These are phyloP conservation scores for Monilinia fructigena DNA, from an alignment of 2,329 filamentous ascomycete species.

Conservation along the genomic window DNA sequence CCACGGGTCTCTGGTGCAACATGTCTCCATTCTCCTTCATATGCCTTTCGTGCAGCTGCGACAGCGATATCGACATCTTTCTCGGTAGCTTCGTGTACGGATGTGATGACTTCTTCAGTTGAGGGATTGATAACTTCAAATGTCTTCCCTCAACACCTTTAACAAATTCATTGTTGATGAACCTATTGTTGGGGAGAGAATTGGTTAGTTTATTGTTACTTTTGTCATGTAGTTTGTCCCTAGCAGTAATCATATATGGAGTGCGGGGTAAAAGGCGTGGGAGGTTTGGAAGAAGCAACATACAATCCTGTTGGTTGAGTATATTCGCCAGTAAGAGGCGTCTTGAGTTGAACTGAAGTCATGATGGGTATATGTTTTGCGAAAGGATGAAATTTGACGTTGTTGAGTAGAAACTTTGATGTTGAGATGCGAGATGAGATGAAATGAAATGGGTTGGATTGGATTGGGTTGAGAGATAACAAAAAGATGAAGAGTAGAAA, in stretches of 20 bases:
- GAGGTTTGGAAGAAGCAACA: slow-evolving; percentile 24
- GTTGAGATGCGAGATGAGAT: not conserved
- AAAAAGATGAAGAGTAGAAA: not conserved
- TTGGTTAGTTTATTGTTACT: slow-evolving; percentile 15
- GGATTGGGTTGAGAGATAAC: not conserved
- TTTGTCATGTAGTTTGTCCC: not conserved
- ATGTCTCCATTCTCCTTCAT: slow-evolving; percentile 69
- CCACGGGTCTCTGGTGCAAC: slow-evolving; percentile 70
- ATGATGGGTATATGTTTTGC: slow-evolving; percentile 26
- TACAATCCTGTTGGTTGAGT: slow-evolving; percentile 46
- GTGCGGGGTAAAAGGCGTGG: slow-evolving; percentile 26
- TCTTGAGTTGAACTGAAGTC: slow-evolving; percentile 36
- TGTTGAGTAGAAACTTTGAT: not conserved
- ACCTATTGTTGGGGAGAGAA: slow-evolving; percentile 30
- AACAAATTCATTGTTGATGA: slow-evolving; percentile 93
- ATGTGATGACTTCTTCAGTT: slow-evolving; percentile 80
- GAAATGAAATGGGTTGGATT: not conserved
- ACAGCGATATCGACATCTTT: slow-evolving; percentile 84
- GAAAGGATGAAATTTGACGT: not conserved
- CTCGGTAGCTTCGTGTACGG: slow-evolving; percentile 81
- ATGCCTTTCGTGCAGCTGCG: slow-evolving; percentile 79
- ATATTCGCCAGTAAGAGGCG: slow-evolving; percentile 40
- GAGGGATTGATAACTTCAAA: slow-evolving; percentile 91
- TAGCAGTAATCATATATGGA: not conserved
- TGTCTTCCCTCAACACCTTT: slow-evolving; percentile 79